Percentiles rank a stretch among this genome's conserved stretches.
phyloP scores from a whole-genome alignment of 2,329 filamentous ascomycete genomes.

The Thielaviopsis musarum region DNA sequence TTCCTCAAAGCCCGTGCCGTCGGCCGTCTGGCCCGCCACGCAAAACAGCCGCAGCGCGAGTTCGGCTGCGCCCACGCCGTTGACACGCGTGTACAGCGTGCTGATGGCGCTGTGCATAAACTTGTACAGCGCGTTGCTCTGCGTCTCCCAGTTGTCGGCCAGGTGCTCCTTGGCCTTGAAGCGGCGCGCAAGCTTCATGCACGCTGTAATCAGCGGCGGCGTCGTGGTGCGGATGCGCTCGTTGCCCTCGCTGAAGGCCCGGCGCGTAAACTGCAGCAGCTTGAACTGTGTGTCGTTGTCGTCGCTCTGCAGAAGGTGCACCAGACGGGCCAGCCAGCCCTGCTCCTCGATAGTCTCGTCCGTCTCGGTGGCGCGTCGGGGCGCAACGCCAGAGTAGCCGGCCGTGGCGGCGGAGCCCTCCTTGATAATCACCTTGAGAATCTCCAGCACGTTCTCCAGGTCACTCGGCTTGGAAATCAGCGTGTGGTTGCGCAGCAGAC shows the following conservation, averaged over 20 bases:
- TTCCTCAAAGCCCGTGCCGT: constrained; percentile 83
- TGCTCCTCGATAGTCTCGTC: constrained; percentile 98
- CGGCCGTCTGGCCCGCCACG: constrained; percentile 80
- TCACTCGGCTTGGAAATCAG: constrained; percentile 61
- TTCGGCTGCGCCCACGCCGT: constrained; percentile 61
- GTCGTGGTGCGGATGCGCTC: constrained; percentile 94
- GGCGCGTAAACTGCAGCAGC: constrained; percentile 72
- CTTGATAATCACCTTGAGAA: constrained; percentile 80
- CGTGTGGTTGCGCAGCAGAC: constrained; percentile 67
- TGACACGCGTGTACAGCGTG: constrained; percentile 73
- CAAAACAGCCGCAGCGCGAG: constrained; percentile 80
- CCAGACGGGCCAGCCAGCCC: constrained; percentile 84
- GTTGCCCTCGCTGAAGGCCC: constrained; percentile 79
- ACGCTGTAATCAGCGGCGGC: constrained; percentile 75
- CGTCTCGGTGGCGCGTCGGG: constrained; percentile 64
- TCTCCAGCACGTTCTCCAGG: constrained; percentile 74
- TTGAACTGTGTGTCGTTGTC: constrained; percentile 92
- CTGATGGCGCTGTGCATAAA: constrained; percentile 85
- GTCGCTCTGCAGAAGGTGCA: constrained; percentile 68
- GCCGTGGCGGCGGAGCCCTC: constrained; percentile 75
- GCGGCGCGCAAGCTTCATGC: constrained; percentile 72
- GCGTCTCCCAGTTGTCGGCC: constrained; percentile 45
- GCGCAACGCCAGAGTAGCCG: constrained; percentile 67
- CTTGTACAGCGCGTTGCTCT: constrained; percentile 69
- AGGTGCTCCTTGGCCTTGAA: constrained; percentile 85